Base-by-base conservation (phyloP, 2,329 filamentous ascomycete genomes). In the Claviceps lovelessii region DNA sequence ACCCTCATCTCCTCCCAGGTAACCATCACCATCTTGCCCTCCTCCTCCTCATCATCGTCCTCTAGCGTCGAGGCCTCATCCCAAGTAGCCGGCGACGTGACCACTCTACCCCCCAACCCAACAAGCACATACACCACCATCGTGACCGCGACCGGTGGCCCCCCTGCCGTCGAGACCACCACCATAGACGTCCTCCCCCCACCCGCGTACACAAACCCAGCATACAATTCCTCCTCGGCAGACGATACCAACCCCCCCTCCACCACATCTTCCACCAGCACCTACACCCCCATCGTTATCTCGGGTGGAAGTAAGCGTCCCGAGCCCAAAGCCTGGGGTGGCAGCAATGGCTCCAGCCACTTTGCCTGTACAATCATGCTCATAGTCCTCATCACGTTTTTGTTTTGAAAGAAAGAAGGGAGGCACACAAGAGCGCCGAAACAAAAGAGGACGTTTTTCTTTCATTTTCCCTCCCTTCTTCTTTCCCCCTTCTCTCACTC, bases 351-450 rank as follows among this genome's bases (percentile, higher is more conserved):
- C 55, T 62, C 62, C 23, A 63, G 66, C 56, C 65, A 66, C 54
- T 61, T 71, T 31, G 63, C 65, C 45, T 69, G 66, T 57, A 59
- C 64, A 42, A 59, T 72, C 58, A 66, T 73, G 66, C 59, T 72
- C 53, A 56, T 70, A 42, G 66, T 66, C 13, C 61, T 61, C 49
- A 58, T 69, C 51, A 64, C 68, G 62, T 64, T 68, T 44, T 55
- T 66, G 49, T 57, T 70, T 54, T 73, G 31, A 64, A 63, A 50
- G 35, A 23, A 6, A 23, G 19, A 15, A 31, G 17, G 41, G 8
- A 28, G 8, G 19, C 17, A 44, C 42, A n/a, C 44, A 23, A 46
- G 3, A 23, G n/a, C n/a, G 2, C 42, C n/a, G 1, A 45, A 45
- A 9, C 4, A 28, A 46, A 23, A 13, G 19, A 5, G 17, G 4